phyloP scores from a whole-genome alignment of 371 early-diverging fungal species.

The Syncephalastrum monosporum region DNA sequence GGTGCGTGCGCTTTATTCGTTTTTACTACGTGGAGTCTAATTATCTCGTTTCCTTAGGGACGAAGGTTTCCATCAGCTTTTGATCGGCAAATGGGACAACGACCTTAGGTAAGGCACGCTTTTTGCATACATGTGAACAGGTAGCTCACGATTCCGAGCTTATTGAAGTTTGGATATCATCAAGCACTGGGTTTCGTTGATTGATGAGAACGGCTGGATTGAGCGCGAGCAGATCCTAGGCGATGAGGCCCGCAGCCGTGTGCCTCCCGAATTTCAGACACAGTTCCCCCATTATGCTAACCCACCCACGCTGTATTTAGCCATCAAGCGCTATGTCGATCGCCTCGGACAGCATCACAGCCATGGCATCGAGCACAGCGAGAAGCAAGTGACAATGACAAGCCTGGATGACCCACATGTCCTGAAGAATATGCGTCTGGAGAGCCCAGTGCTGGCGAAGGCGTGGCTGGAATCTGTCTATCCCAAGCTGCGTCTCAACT shows the following conservation, averaged over 20 bases:
- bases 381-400: conserved; percentile 4
- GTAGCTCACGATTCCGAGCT: not conserved
- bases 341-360: conserved; percentile 26
- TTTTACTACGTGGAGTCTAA: not conserved
- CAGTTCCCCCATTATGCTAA: conserved; percentile 94
- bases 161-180: conserved; percentile 71
- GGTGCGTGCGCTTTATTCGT: conserved; percentile 42
- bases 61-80: conserved; percentile 90
- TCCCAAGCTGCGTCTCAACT: conserved; percentile 69
- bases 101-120: conserved; percentile 57
- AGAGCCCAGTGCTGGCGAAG: conserved; percentile 45
- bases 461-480: conserved; percentile 66
- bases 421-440: conserved; percentile 49
- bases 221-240: conserved; percentile 95
- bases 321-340: conserved; percentile 63
- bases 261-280: conserved; percentile 88
- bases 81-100: conserved; percentile 88
- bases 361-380: conserved; percentile 5
- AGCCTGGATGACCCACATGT: conserved; percentile 32
- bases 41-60: conserved; percentile 55
- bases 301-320: conserved; percentile 86
- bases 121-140: no score
- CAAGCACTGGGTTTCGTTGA: conserved; percentile 75
- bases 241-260: conserved; percentile 89
- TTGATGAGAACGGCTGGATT: conserved; percentile 91